Conservation (phyloP, 192 early-diverging fungal species). For the Phycomyces blakesleeanus region DNA sequence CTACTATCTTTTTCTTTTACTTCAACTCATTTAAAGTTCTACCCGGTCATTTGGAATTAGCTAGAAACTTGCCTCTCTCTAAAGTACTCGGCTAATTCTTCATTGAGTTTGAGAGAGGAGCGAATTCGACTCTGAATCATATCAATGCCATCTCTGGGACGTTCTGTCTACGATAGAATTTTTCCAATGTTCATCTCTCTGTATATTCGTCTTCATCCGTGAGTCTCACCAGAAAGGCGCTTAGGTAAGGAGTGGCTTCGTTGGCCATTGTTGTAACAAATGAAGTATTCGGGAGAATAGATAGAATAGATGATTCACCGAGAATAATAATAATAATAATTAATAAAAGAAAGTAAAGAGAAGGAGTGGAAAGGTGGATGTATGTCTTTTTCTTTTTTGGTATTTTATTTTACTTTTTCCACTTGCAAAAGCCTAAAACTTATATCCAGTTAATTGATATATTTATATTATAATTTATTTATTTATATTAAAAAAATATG, state of each 20-base stretch:
- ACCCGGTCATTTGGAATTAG: not conserved
- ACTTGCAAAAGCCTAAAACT: too few species aligned
- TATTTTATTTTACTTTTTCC: too few species aligned
- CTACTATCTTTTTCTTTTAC: too few species aligned
- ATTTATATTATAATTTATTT: too few species aligned
- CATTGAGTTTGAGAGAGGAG: slow-evolving; percentile 41
- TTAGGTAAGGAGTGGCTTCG: not conserved
- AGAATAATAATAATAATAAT: not conserved
- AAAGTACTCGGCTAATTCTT: slow-evolving; percentile 53
- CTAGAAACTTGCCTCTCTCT: slow-evolving; percentile 45
- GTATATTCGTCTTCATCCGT: slow-evolving; percentile 1
- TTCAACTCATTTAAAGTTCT: too few species aligned
- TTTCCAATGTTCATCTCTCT: not conserved
- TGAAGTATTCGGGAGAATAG: not conserved
- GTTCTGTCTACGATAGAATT: slow-evolving; percentile 27
- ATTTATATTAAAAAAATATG: too few species aligned
- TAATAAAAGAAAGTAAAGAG: too few species aligned
- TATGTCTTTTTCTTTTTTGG: too few species aligned
- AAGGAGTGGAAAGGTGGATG: too few species aligned
- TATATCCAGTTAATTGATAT: too few species aligned
- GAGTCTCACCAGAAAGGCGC: not conserved
- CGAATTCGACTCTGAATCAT: slow-evolving; percentile 45
- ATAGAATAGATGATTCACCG: not conserved
- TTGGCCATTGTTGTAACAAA: not conserved
- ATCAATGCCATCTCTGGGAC: slow-evolving; percentile 48